These are phyloP conservation scores for Choiromyces venosus DNA, from an alignment of 495 filamentous ascomycete species.

Conservation along the genomic window DNA sequence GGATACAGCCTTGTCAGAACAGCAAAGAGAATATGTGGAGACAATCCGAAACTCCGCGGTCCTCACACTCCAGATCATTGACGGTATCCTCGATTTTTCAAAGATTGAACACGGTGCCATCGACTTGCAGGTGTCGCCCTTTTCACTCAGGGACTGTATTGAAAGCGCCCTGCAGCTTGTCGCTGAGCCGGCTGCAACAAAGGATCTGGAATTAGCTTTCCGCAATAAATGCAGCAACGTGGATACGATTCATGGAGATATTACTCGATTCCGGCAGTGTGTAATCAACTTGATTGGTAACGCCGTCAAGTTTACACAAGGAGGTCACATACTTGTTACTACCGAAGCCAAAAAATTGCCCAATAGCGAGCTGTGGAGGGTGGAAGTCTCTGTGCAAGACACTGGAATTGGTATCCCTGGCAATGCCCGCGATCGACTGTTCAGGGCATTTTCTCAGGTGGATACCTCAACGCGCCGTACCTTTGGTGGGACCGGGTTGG, in stretches of 20 bases:
- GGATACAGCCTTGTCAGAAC: slow-evolving; percentile 57
- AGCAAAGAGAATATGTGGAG: slow-evolving; percentile 51
- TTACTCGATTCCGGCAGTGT: slow-evolving; percentile 62
- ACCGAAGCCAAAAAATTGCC: slow-evolving; percentile 29
- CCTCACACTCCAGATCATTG: slow-evolving; percentile 61
- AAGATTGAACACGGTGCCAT: slow-evolving; percentile 68
- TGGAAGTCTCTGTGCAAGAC: slow-evolving; percentile 39
- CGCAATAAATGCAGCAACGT: slow-evolving; percentile 59
- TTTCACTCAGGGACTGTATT: slow-evolving; percentile 61
- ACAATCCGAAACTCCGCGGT: slow-evolving; percentile 66
- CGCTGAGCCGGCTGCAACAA: slow-evolving; percentile 61
- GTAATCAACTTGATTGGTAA: slow-evolving; percentile 68
- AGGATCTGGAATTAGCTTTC: slow-evolving; percentile 64
- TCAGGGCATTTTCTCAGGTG: slow-evolving; percentile 41
- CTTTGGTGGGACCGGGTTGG: slow-evolving; percentile 40
- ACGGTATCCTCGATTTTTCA: slow-evolving; percentile 66
- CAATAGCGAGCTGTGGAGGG: slow-evolving; percentile 31
- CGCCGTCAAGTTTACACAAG: slow-evolving; percentile 64
- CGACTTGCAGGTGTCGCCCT: slow-evolving; percentile 58
- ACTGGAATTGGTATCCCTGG: slow-evolving; percentile 42
- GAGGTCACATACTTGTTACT: slow-evolving; percentile 54
- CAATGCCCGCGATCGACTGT: slow-evolving; percentile 34
- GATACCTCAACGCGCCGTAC: slow-evolving; percentile 41
- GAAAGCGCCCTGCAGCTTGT: slow-evolving; percentile 66
- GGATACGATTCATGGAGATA: slow-evolving; percentile 59